Conservation (phyloP, 306 rosid genomes). For the Dryas drummondii region DNA sequence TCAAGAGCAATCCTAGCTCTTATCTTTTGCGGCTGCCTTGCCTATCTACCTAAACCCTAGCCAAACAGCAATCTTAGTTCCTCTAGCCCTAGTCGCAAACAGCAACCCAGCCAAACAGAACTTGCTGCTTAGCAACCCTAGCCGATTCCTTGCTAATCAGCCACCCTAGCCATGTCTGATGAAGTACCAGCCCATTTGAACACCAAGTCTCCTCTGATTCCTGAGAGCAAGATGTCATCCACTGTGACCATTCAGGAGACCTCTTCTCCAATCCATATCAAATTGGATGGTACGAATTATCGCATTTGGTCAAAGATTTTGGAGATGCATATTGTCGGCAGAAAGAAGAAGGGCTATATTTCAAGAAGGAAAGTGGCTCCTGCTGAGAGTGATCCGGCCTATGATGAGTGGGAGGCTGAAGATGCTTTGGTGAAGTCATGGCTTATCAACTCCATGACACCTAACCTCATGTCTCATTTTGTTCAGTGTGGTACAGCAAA, state of each 20-base stretch:
- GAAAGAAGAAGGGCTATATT: neutral
- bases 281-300: neutral
- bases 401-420: neutral
- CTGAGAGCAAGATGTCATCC: neutral
- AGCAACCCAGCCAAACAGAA: no score
- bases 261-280: neutral
- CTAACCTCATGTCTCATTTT: no score
- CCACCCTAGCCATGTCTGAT: no score
- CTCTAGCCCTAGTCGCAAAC: no score
- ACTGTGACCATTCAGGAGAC: neutral
- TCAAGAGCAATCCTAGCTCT: no score
- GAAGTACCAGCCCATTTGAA: no score
- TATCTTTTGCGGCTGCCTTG: no score
- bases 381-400: neutral
- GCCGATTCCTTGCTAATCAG: no score
- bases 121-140: no score
- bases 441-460: neutral
- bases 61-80: no score
- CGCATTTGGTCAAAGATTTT: neutral
- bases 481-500: neutral
- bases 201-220: no score
- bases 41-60: no score
- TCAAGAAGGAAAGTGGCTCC: neutral
- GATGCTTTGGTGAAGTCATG: neutral
- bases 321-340: neutral